A percentile compares a stretch with the other conserved stretches of the same genome.
phyloP scores from a whole-genome alignment of 306 rosid species.

The Vicia villosa region DNA sequence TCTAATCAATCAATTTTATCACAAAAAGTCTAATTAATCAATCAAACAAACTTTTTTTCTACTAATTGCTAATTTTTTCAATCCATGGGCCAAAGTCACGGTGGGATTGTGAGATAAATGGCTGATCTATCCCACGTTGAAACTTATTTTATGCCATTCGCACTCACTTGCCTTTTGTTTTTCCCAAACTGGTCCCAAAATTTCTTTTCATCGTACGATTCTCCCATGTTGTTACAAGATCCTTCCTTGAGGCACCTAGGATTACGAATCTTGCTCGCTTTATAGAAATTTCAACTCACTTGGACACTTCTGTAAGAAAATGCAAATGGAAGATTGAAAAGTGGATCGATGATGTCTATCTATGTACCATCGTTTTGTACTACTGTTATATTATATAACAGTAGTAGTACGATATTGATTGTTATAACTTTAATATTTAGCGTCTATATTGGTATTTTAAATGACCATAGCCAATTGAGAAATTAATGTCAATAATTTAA shows the following conservation, averaged over 20 bases:
- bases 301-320: not conserved
- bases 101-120: conserved; percentile 1
- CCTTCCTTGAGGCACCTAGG: not conserved
- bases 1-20: not conserved
- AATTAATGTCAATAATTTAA: too few relatives aligned
- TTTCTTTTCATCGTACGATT: conserved; percentile 24
- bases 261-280: conserved; percentile 15
- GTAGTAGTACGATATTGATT: too few relatives aligned
- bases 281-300: not conserved
- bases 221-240: not conserved
- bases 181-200: not conserved
- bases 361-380: too few relatives aligned
- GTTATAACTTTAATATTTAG: too few relatives aligned
- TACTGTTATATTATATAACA: too few relatives aligned
- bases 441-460: too few relatives aligned
- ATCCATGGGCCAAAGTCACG: not conserved
- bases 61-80: not conserved
- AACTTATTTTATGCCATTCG: conserved; percentile 25
- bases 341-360: too few relatives aligned
- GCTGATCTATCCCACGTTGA: not conserved
- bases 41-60: conserved; percentile 1
- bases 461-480: too few relatives aligned
- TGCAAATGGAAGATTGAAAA: not conserved
- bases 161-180: conserved; percentile 6
- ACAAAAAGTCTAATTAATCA: not conserved